These are phyloP conservation scores for Rhodotorula graminis DNA, from an alignment of 768 basidiomycete genomes.

Conservation along the genomic window DNA sequence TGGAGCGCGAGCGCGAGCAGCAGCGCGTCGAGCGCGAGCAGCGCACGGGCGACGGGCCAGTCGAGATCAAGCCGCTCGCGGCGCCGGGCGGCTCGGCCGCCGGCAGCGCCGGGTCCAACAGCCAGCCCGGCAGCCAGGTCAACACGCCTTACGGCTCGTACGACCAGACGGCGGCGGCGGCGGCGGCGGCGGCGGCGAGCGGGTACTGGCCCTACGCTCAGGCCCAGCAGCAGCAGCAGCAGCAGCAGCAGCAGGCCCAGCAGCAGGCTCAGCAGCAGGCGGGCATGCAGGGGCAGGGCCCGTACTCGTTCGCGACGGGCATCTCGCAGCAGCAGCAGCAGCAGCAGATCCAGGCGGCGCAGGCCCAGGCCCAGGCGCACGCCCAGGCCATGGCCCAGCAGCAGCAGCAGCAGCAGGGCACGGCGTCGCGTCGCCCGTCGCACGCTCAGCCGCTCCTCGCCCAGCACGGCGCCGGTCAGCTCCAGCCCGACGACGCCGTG, in stretches of 20 bases:
- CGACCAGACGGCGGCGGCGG: constrained; percentile 17
- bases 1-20: constrained; percentile 71
- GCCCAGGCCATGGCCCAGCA: background rate
- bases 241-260: background rate
- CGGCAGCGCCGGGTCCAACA: background rate
- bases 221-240: background rate
- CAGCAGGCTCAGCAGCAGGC: too few species aligned
- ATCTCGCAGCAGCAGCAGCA: constrained; percentile 3
- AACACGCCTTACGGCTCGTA: constrained; percentile 32
- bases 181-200: background rate
- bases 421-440: background rate
- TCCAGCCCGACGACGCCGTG: constrained; percentile 12
- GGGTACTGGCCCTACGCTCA: constrained; percentile 16
- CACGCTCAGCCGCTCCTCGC: background rate
- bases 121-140: constrained; percentile 24
- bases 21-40: constrained; percentile 52
- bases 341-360: constrained; percentile 1
- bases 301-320: constrained; percentile 1
- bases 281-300: background rate
- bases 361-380: constrained; percentile 5
- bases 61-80: constrained; percentile 1
- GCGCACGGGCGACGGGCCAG: background rate
- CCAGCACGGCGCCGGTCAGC: constrained; percentile 4
- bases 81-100: background rate
- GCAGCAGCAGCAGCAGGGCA: background rate